These are phyloP conservation scores for Penicillium herquei DNA, from an alignment of 495 filamentous ascomycete species.

Conservation along the genomic window DNA sequence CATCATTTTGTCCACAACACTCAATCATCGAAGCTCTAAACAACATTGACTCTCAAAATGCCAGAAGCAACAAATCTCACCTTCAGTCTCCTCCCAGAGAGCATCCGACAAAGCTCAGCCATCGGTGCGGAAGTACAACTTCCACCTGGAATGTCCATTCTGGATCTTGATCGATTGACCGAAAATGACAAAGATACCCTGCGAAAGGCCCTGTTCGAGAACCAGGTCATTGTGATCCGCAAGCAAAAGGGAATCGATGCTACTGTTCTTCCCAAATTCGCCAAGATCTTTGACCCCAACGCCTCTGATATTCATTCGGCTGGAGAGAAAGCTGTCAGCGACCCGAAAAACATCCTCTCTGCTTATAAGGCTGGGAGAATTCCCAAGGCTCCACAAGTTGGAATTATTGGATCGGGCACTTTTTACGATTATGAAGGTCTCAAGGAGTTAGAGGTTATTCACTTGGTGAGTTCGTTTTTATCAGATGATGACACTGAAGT, in stretches of 20 bases:
- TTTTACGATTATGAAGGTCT: slow-evolving; percentile 12
- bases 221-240: slow-evolving; percentile 12
- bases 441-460: slow-evolving; percentile 7
- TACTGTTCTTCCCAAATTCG: slow-evolving; percentile 9
- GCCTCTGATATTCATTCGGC: slow-evolving; percentile 14
- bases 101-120: slow-evolving; percentile 7
- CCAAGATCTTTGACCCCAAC: slow-evolving; percentile 14
- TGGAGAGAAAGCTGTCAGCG: slow-evolving; percentile 14
- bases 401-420: slow-evolving; percentile 12
- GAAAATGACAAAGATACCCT: slow-evolving; percentile 8
- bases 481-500: neutral
- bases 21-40: neutral
- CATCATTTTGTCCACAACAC: neutral
- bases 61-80: slow-evolving; percentile 7
- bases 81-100: slow-evolving; percentile 4
- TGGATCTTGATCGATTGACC: slow-evolving; percentile 5
- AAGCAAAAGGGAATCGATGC: slow-evolving; percentile 15
- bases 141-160: slow-evolving; percentile 7
- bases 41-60: neutral
- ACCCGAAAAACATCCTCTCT: slow-evolving; percentile 15
- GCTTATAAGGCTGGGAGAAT: slow-evolving; percentile 17
- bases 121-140: slow-evolving; percentile 13
- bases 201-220: slow-evolving; percentile 10
- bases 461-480: slow-evolving; percentile 1
- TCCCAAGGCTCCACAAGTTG: slow-evolving; percentile 12